phyloP scores from a whole-genome alignment of 2,329 filamentous ascomycete species.

The Clonostachys rosea region DNA sequence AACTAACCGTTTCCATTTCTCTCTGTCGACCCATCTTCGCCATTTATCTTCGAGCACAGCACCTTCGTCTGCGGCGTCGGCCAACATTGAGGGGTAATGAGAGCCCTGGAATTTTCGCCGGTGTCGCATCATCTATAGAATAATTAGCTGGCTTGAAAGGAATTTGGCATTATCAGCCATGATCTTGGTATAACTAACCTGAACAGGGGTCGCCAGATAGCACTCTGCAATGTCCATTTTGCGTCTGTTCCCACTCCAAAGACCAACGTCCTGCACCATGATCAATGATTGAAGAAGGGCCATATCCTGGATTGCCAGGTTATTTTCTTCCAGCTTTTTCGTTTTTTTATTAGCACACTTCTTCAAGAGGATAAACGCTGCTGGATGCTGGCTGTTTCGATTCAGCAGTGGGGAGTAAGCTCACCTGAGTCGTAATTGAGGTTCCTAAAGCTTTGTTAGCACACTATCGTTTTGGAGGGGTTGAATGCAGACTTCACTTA shows the following conservation, averaged over 20 bases:
- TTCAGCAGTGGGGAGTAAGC: background rate
- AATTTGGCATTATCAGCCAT: conserved; percentile 4
- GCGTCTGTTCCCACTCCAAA: conserved; percentile 50
- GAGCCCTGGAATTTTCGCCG: conserved; percentile 54
- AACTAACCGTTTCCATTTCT: conserved; percentile 58
- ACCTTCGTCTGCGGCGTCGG: conserved; percentile 49
- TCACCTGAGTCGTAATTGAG: conserved; percentile 1
- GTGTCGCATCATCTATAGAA: conserved; percentile 45
- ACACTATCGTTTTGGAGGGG: background rate
- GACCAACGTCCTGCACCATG: conserved; percentile 40
- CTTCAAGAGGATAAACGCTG: too few species aligned
- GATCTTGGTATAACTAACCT: conserved; percentile 22
- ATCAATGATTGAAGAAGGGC: conserved; percentile 37
- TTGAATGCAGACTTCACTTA: conserved; percentile 10
- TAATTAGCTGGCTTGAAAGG: conserved; percentile 2
- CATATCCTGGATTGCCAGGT: conserved; percentile 35
- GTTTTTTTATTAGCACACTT: background rate
- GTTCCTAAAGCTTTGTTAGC: background rate
- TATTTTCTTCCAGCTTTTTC: conserved; percentile 41
- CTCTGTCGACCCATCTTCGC: conserved; percentile 57
- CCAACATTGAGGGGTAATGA: conserved; percentile 44
- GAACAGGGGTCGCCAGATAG: conserved; percentile 37
- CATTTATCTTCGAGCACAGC: conserved; percentile 58
- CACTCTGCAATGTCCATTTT: conserved; percentile 55
- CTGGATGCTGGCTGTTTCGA: too few species aligned